Percentiles rank a stretch among this genome's conserved stretches.
phyloP scores from a whole-genome alignment of 2,329 filamentous ascomycete genomes.

The Pseudogymnoascus sp. region DNA sequence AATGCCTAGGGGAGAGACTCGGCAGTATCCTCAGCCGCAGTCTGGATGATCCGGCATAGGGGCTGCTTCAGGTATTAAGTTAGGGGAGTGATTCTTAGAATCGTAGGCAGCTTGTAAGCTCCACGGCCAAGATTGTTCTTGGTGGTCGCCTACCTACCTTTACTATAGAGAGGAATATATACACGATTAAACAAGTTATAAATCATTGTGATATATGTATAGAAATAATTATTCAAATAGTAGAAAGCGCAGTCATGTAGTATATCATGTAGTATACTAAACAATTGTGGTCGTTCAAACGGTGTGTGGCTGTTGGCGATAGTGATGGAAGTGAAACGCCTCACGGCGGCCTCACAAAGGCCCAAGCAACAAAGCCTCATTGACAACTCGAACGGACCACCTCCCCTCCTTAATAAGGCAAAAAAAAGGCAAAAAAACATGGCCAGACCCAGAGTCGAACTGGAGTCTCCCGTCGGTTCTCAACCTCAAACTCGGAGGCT shows the following conservation, averaged over 20 bases:
- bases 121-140: neutral
- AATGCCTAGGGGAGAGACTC: neutral
- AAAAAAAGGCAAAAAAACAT: neutral
- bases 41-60: neutral
- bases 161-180: neutral
- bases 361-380: neutral
- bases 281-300: neutral
- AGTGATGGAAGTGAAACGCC: neutral
- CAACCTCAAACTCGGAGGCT: neutral
- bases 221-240: neutral
- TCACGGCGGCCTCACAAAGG: neutral
- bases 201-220: neutral
- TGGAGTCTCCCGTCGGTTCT: neutral
- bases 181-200: neutral
- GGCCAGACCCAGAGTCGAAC: neutral
- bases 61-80: neutral
- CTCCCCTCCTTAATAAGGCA: neutral
- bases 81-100: neutral
- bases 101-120: neutral
- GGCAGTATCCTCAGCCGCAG: neutral
- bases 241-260: neutral
- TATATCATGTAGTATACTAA: too few species aligned
- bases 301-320: neutral
- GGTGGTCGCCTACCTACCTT: neutral
- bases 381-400: neutral